Base-by-base conservation (phyloP, 176 grass and related monocot species). In the Alloteropsis semialata region DNA sequence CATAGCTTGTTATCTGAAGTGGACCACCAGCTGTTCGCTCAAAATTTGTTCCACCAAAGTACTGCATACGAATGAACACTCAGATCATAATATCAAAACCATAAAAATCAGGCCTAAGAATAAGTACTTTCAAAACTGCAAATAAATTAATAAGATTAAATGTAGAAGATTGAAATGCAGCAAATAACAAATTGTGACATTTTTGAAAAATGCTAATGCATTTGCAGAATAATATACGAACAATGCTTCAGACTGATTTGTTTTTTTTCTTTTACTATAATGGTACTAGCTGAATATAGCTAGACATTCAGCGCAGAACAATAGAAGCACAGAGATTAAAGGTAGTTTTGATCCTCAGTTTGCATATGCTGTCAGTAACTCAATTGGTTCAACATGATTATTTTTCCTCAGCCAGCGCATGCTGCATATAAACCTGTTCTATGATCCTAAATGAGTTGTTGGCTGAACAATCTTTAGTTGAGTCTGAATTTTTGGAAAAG, bases 11-110 rank as follows among this genome's bases (percentile, higher is more conserved):
- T 88, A 92, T 81, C 83, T 93, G 91, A 83, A 86, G 86, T 66
- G 96, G 96, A 81, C 96, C 96, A 57, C 96, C 96, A 88, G 96
- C 91, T 46, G 96, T 95, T 65, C 92, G 89, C 41, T 72, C 96
- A 91, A 98, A 98, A 87, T 98, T 98, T 72, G 96, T 98, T 88
- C 92, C 96, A 73, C 96, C 96, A 86, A 95, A 95, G 85, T 81
- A 98, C 96, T 98, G 82, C 46, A 69, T 85, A 36, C 44, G 84
- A 72, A 80, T 81, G 19, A 72, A 76, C 33, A 46, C 54, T 72
- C 59, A 90, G 64, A 64, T 79, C 38, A 60, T 62, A 32, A 76
- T 72, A 60, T 83, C 18, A 84, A 65, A 80, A 80, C 41, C 10
- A 71, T 50, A 5, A 16, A 39, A 72, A 30, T 54, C 12, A 54